phyloP scores from a whole-genome alignment of 2,329 filamentous ascomycete species.

The Aureobasidium pullulans region DNA sequence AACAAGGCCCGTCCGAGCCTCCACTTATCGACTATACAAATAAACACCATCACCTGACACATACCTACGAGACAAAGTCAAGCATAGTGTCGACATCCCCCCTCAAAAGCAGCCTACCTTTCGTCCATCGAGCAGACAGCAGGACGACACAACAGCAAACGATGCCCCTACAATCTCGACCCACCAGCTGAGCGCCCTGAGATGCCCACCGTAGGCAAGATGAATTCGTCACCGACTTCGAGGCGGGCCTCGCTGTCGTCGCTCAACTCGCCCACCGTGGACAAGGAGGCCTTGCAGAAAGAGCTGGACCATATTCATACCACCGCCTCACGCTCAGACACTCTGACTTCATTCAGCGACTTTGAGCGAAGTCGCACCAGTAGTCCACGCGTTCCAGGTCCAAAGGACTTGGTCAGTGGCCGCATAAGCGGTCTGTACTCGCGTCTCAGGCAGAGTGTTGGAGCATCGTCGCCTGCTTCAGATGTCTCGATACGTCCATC shows the following conservation, averaged over 20 bases:
- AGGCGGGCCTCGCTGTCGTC: constrained; percentile 33
- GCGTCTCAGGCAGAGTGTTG: constrained; percentile 53
- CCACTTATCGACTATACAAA: background rate
- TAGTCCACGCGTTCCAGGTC: constrained; percentile 18
- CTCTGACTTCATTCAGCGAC: constrained; percentile 89
- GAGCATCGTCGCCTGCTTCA: constrained; percentile 15
- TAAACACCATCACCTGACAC: background rate
- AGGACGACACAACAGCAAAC: background rate
- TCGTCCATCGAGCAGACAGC: background rate
- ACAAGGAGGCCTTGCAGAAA: constrained; percentile 68
- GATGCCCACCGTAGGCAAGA: constrained; percentile 23
- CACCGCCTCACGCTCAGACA: constrained; percentile 75
- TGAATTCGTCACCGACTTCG: constrained; percentile 24
- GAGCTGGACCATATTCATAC: constrained; percentile 82
- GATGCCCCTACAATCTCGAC: constrained; percentile 17
- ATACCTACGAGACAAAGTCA: background rate
- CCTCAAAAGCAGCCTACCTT: background rate
- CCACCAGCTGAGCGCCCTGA: constrained; percentile 22
- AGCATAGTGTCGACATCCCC: background rate
- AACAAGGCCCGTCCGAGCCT: background rate
- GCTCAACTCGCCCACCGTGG: constrained; percentile 38
- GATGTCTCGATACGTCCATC: constrained; percentile 65
- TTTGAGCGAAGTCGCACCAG: constrained; percentile 63
- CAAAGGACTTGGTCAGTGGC: constrained; percentile 31
- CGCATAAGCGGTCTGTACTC: constrained; percentile 77